Evolutionary conservation across 352 stramenopile genomes (phyloP), one percentile per base, ranked within the genome.

Genomic region (Phytopythium oedochilum): DNA sequence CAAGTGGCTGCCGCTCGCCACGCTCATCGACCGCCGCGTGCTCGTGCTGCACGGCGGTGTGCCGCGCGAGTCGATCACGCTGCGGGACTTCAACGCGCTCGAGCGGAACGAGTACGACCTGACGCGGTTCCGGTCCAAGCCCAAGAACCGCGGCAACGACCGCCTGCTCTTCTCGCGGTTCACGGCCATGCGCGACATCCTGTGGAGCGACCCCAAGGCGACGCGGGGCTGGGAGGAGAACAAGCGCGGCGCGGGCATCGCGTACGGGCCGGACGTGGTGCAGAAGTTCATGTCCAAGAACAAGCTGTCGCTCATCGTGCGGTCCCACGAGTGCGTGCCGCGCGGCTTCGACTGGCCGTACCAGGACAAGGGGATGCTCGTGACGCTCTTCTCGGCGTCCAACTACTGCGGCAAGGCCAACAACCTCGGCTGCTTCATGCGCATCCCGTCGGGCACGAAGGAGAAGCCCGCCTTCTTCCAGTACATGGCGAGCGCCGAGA

Each of bases 201-300:
- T 94, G 3, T 94, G 84, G 84, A 92, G 80, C 52, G 84, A 94
- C 61, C 84, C 84, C 14, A 83, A 89, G 57, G 49, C 53, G 2
- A 57, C 63, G 8, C 83, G 82, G 31, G 84, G 82, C 10, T 90
- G 72, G 68, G 71, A 87, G 55, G 82, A 92, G 59, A 94, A 92
- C 66, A 85, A 86, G 49, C 84, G 84, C 31, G 84, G 84, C 20
- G 82, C 82, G 18, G 84, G 84, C 15, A 90, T 89, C 23, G 73
- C 81, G 23, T 96, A 90, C 38, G 79, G 80, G 4, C 76, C 75
- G 2, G 77, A 92, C 55, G 61, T 94, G 17, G 78, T 92, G 20
- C 77, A 94, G 50, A 89, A 92, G 59, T 94, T 91, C 56, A 89
- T 94, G 80, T 73, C 66, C 46, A 88, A 92, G 59, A 93, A 96